Evolutionary conservation across 148 eudicot genomes (phyloP).

Genomic region (Vaccinium corymbosum): DNA sequence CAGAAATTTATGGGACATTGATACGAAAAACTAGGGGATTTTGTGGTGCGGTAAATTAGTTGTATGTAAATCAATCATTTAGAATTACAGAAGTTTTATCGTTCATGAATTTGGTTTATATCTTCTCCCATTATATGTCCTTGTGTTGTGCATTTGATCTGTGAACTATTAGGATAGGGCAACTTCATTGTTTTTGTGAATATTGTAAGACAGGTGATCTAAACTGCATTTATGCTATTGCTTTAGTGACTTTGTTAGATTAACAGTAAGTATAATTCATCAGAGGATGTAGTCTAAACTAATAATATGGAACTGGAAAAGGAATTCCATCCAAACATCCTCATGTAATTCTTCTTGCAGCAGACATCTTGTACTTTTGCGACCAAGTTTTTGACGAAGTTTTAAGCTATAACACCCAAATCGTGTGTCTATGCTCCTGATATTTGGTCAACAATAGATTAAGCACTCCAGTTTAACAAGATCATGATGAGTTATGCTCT

Average conservation of each 20-base stretch:
- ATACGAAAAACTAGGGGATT: neutral
- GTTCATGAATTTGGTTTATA: neutral
- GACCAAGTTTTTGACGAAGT: neutral
- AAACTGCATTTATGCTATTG: neutral
- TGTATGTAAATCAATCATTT: neutral
- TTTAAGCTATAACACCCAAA: neutral
- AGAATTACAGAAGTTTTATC: neutral
- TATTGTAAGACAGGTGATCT: neutral
- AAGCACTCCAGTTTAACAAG: neutral
- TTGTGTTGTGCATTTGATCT: constrained; percentile 3
- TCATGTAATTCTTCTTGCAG: neutral
- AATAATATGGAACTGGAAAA: neutral
- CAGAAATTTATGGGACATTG: neutral
- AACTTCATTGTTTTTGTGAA: neutral
- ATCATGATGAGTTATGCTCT: neutral
- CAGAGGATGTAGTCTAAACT: neutral
- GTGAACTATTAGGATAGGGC: neutral
- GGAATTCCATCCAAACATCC: neutral
- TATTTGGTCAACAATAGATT: constrained; percentile 1
- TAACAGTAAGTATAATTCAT: neutral
- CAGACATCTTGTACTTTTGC: neutral
- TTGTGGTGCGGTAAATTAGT: neutral
- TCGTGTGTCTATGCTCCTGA: neutral
- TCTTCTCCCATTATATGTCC: neutral
- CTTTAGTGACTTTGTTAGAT: neutral